A percentile compares a stretch with the other conserved stretches of the same genome.
Conservation (phyloP, 768 basidiomycete genomes). For the Porphyrellus cyaneotinctus region DNA sequence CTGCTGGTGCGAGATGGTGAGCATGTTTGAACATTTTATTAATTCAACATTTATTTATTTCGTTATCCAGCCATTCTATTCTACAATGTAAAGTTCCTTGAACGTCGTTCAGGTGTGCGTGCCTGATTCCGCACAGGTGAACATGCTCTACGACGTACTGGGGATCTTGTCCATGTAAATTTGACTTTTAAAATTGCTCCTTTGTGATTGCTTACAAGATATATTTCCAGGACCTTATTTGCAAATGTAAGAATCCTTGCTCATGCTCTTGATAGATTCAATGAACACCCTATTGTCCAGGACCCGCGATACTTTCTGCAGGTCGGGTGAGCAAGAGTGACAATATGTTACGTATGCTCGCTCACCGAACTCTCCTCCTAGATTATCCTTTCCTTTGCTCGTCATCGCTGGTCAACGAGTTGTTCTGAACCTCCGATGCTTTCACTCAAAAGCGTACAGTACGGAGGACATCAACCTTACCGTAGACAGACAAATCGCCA, state of each 20-base stretch:
- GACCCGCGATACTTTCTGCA: not conserved
- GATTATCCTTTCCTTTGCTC: constrained; percentile 10
- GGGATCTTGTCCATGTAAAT: constrained; percentile 4
- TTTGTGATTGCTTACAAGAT: not conserved
- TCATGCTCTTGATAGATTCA: not conserved
- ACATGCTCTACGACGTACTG: not conserved
- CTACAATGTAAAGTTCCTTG: not conserved
- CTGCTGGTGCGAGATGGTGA: constrained; percentile 9
- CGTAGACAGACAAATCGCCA: not conserved
- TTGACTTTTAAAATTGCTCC: not conserved
- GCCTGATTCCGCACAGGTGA: not conserved
- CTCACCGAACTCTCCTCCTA: not conserved
- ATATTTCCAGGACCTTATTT: not conserved
- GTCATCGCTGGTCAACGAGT: constrained; percentile 15
- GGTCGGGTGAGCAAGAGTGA: not conserved
- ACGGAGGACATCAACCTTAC: not conserved
- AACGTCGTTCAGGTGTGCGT: not conserved
- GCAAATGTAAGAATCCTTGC: not conserved
- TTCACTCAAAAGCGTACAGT: not conserved
- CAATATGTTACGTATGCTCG: not conserved
- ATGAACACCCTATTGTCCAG: not conserved
- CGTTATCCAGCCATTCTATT: not conserved
- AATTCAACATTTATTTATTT: not conserved
- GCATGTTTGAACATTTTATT: not conserved
- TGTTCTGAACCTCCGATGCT: not conserved